Evolutionary conservation across 2,329 filamentous ascomycete species (phyloP).

Genomic region (Trichoderma polysporum): DNA sequence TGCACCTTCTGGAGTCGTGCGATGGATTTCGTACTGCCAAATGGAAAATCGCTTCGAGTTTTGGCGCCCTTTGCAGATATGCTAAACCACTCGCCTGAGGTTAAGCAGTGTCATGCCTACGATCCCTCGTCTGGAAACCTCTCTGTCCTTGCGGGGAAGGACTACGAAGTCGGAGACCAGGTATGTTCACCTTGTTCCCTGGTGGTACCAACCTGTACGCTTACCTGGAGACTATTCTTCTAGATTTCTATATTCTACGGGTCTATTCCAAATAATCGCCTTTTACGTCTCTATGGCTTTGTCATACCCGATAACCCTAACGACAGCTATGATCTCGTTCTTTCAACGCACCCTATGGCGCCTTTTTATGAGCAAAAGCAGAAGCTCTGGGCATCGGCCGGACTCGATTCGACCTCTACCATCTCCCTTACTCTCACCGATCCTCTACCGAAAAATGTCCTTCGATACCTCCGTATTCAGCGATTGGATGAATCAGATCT

Average conservation of each 20-base stretch:
- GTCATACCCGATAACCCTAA: slow-evolving; percentile 37
- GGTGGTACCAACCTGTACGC: slow-evolving; percentile 15
- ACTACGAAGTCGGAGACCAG: slow-evolving; percentile 37
- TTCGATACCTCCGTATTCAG: slow-evolving; percentile 40
- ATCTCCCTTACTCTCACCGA: slow-evolving; percentile 28
- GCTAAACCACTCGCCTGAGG: slow-evolving; percentile 38
- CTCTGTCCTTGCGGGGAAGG: slow-evolving; percentile 29
- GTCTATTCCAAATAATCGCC: slow-evolving; percentile 35
- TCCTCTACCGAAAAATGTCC: slow-evolving; percentile 35
- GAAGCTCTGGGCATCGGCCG: slow-evolving; percentile 36
- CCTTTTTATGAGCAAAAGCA: slow-evolving; percentile 37
- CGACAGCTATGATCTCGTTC: slow-evolving; percentile 39
- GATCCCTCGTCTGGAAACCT: slow-evolving; percentile 34
- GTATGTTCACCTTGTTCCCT: slow-evolving; percentile 28
- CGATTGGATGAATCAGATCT: slow-evolving; percentile 33
- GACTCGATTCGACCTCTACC: not conserved
- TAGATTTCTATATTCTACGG: slow-evolving; percentile 33
- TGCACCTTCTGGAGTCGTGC: slow-evolving; percentile 32
- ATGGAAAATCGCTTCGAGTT: slow-evolving; percentile 22
- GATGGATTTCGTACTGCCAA: slow-evolving; percentile 34
- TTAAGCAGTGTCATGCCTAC: slow-evolving; percentile 38
- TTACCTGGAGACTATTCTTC: not conserved
- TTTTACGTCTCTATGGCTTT: slow-evolving; percentile 40
- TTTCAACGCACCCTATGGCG: slow-evolving; percentile 35
- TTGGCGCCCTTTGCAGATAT: slow-evolving; percentile 39